Conservation (phyloP, 2,329 filamentous ascomycete species). For the Raffaelea albimanens region DNA sequence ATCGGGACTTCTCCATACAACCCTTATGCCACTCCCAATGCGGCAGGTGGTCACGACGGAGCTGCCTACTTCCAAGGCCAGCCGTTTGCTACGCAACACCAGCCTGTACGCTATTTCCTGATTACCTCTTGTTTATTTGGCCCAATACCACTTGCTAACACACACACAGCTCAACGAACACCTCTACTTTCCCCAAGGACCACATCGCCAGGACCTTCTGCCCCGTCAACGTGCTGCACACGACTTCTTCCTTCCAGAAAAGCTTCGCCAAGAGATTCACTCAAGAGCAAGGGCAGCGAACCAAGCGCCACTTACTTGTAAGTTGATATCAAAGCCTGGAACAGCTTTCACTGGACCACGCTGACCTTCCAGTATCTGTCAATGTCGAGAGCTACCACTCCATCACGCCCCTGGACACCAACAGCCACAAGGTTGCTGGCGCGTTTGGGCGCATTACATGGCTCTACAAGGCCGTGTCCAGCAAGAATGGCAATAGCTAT, state of each 20-base stretch:
- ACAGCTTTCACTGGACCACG: neutral
- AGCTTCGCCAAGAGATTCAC: slow-evolving; percentile 78
- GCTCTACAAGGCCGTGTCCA: slow-evolving; percentile 89
- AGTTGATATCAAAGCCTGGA: neutral
- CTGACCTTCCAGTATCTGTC: slow-evolving; percentile 26
- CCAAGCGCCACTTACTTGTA: slow-evolving; percentile 63
- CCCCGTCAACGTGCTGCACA: slow-evolving; percentile 80
- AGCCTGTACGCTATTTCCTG: slow-evolving; percentile 43
- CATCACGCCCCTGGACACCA: slow-evolving; percentile 78
- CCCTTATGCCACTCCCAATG: slow-evolving; percentile 66
- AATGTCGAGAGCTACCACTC: slow-evolving; percentile 78
- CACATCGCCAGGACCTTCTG: slow-evolving; percentile 70
- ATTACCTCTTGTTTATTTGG: neutral
- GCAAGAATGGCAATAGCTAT: slow-evolving; percentile 82
- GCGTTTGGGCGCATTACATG: slow-evolving; percentile 79
- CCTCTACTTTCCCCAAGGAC: slow-evolving; percentile 78
- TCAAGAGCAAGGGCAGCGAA: slow-evolving; percentile 78
- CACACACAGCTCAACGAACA: slow-evolving; percentile 67
- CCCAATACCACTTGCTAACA: neutral
- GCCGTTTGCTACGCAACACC: slow-evolving; percentile 41
- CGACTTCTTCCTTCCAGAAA: slow-evolving; percentile 86
- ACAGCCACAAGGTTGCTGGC: slow-evolving; percentile 36
- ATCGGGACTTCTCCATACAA: slow-evolving; percentile 47
- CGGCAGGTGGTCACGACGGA: slow-evolving; percentile 45
- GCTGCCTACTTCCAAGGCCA: slow-evolving; percentile 59